Evolutionary conservation across 2,329 filamentous ascomycete species (phyloP), one percentile per base, ranked within the genome.

Genomic region (Cytospora mali): DNA sequence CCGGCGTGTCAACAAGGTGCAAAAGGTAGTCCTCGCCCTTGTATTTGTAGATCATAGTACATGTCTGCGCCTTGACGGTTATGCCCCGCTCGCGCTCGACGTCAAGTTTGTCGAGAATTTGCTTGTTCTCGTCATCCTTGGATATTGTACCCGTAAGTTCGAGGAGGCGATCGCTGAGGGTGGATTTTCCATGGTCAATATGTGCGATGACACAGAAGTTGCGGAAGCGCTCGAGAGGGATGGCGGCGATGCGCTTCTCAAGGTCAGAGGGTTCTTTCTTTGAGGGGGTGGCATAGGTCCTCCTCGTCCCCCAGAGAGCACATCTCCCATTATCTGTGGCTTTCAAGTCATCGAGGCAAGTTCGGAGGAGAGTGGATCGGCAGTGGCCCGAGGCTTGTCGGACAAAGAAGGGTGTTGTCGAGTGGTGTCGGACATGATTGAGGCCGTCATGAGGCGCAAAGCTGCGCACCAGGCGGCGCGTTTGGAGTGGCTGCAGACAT

Each of bases 201-300:
- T 99, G 95, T 11, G 95, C 95, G 57, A 99, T 94, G 71, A 99
- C 98, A 77, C 95, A 99, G 75, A 99, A 99, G 76, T 99, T 99
- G 66, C 95, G 89, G 69, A 87, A 94, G 23, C 91, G 85, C 62
- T 90, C 86, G 70, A 93, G 89, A 2, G 91, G 91, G 60, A 94
- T 93, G 6, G 85, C 86, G 18, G 87, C 81, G 64, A 94, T 93
- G 67, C 87, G 83, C 50, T 76, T 74, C 69, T 86, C 83, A 59
- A 86, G 76, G 23, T 81, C 80, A 31, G 68, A 69, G 5, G 69
- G 70, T 10, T 68, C 69, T 39, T 67, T 66, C 49, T 64, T 66
- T 14, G 58, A 54, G 3, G 58, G 14, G n/a, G 49, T 61, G 62
- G 39, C 64, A 56, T 62, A 67, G 54, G 42, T 33, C 61, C 55